Evolutionary conservation across 805 yeast species (phyloP).

Genomic region (Hanseniaspora valbyensis): DNA sequence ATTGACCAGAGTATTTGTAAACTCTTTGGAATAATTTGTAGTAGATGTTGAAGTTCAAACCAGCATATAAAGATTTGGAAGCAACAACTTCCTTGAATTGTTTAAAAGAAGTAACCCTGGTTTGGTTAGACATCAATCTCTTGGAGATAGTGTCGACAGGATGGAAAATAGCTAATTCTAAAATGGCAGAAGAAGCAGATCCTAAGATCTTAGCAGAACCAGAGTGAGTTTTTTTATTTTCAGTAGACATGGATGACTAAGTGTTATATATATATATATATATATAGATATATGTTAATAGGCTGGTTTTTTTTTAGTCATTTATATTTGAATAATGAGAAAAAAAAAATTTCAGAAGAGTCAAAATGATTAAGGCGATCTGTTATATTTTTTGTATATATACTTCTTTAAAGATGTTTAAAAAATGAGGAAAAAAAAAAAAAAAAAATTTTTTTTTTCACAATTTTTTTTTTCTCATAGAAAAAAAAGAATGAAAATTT

Average conservation of each 20-base stretch:
- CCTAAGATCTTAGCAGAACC: constrained; percentile 86
- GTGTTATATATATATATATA: background rate
- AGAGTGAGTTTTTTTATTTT: constrained; percentile 68
- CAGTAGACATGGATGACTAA: constrained; percentile 20
- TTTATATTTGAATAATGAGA: background rate
- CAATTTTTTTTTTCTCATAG: background rate
- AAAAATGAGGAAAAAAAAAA: background rate
- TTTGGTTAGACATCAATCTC: constrained; percentile 78
- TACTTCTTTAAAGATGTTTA: no score
- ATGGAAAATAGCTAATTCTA: constrained; percentile 94
- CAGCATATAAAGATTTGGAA: constrained; percentile 87
- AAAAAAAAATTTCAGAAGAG: background rate
- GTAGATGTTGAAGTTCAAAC: constrained; percentile 95
- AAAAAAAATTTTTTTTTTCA: background rate
- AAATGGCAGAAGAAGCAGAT: constrained; percentile 94
- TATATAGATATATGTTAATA: background rate
- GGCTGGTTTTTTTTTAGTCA: background rate
- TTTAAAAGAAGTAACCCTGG: constrained; percentile 48
- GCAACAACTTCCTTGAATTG: constrained; percentile 81
- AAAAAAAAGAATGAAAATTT: no score
- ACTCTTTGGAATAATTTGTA: constrained; percentile 95
- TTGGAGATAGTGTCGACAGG: constrained; percentile 97
- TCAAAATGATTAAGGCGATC: background rate
- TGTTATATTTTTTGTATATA: no score
- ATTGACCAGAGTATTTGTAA: constrained; percentile 98